Base-by-base conservation (phyloP, 768 basidiomycete species). In the Psilocybe subaeruginosa region DNA sequence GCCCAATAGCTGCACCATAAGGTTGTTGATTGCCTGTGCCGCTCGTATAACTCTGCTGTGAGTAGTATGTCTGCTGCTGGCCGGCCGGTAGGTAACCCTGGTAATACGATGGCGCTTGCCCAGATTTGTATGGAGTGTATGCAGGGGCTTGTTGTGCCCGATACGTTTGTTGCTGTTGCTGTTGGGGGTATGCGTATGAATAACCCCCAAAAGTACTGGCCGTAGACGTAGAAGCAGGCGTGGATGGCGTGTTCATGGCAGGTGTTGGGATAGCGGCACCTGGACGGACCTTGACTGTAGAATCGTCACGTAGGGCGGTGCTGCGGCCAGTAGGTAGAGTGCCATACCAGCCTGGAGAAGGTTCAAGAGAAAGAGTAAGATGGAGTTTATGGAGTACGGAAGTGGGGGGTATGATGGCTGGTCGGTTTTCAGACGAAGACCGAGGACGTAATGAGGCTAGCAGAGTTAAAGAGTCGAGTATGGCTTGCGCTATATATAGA, bases 381-480 rank as follows among this genome's bases (percentile, higher is more conserved):
- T 92, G 89, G 2, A 95, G 80, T 67, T 83, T 87, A 64, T 83
- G 89, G n/a, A 94, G 81, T 58, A 85, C 73, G 29, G 85, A 75
- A 7, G 88, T 73, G 0, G 91, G 80, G 3, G 92, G 93, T 8
- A 86, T 67, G 35, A 95, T 76, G 1, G 87, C 79, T 27, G 76
- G 63, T 53, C 72, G 70, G 49, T 79, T 76, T 51, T 74, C 74
- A 17, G 64, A 66, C 17, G 74, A 71, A 47, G 77, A 76, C 55
- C 90, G 84, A 31, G 92, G 92, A 58, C 92, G 85, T 53, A 95
- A 77, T 4, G 90, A 89, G 0, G 87, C 76, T 41, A 95, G 80
- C 17, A 90, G 64, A 3, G 82, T 78, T 56, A 95, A 78, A 9
- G 92, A 92, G 58, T 89, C 81, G 57, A 89, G 68, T 59, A 93